phyloP scores from a whole-genome alignment of 2,329 filamentous ascomycete species.

The Elsinoe perseae region DNA sequence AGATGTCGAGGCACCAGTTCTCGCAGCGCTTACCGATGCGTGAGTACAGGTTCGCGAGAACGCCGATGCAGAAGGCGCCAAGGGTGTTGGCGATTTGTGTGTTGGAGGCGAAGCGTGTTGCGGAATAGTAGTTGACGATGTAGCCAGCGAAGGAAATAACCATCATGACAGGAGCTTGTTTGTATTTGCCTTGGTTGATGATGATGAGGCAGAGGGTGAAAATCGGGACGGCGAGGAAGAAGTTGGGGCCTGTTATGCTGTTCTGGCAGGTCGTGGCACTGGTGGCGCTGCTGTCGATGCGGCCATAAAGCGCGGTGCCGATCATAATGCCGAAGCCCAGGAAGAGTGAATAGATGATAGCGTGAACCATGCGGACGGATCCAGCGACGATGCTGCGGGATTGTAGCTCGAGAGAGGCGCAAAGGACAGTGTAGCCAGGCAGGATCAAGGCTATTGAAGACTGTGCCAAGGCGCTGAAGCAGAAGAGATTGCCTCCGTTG shows the following conservation, averaged over 20 bases:
- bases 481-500: conserved; percentile 37
- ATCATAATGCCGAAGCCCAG: conserved; percentile 47
- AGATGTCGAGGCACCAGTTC: conserved; percentile 49
- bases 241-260: conserved; percentile 45
- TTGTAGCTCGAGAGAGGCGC: conserved; percentile 43
- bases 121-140: conserved; percentile 65
- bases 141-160: conserved; percentile 67
- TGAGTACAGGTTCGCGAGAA: conserved; percentile 72
- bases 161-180: conserved; percentile 68
- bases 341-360: conserved; percentile 47
- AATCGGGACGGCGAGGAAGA: conserved; percentile 64
- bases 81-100: conserved; percentile 70
- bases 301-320: conserved; percentile 41
- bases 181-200: conserved; percentile 76
- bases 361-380: conserved; percentile 46
- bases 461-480: conserved; percentile 45
- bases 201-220: conserved; percentile 69
- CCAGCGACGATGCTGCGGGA: conserved; percentile 43
- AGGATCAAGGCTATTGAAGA: conserved; percentile 45
- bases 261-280: conserved; percentile 38
- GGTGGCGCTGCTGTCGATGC: conserved; percentile 41
- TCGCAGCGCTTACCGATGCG: conserved; percentile 54
- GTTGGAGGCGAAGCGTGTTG: conserved; percentile 58
- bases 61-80: conserved; percentile 66
- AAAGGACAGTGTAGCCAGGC: conserved; percentile 45